Conservation (phyloP, 1,284 basidiomycete genomes). For the Ustilago esculenta region DNA sequence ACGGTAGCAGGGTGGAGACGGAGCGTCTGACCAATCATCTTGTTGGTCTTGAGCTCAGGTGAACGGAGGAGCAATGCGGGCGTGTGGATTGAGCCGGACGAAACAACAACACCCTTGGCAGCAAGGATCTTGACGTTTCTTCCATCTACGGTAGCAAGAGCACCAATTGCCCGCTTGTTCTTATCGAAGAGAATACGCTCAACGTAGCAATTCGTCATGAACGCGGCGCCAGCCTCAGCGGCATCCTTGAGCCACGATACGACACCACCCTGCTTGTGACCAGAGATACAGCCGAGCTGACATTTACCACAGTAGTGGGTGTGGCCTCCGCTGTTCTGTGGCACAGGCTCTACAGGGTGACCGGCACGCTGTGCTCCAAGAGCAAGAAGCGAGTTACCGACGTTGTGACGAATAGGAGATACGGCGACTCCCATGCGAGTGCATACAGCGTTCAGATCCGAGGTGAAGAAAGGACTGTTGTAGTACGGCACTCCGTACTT, state of each 20-base stretch:
- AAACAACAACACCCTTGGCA: slow-evolving; percentile 67
- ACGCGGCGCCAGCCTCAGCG: slow-evolving; percentile 66
- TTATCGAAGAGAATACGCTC: slow-evolving; percentile 68
- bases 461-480: slow-evolving; percentile 63
- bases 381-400: slow-evolving; percentile 66
- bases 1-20: slow-evolving; percentile 69
- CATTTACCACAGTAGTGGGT: slow-evolving; percentile 69
- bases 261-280: slow-evolving; percentile 67
- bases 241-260: slow-evolving; percentile 68
- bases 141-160: slow-evolving; percentile 56
- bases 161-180: slow-evolving; percentile 56
- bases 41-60: slow-evolving; percentile 68
- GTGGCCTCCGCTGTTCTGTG: slow-evolving; percentile 68
- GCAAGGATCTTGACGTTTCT: slow-evolving; percentile 64
- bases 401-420: slow-evolving; percentile 66
- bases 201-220: slow-evolving; percentile 65
- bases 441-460: slow-evolving; percentile 67
- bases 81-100: slow-evolving; percentile 68
- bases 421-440: slow-evolving; percentile 68
- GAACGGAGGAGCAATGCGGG: slow-evolving; percentile 69
- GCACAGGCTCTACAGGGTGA: slow-evolving; percentile 63
- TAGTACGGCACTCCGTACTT: slow-evolving; percentile 67
- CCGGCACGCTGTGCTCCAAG: slow-evolving; percentile 64
- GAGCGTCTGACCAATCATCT: slow-evolving; percentile 69
- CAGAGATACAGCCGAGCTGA: slow-evolving; percentile 66